A percentile compares a stretch with the other conserved stretches of the same genome.
These are phyloP conservation scores for Pythium dissimile DNA, from an alignment of 352 stramenopile species.

Conservation along the genomic window DNA sequence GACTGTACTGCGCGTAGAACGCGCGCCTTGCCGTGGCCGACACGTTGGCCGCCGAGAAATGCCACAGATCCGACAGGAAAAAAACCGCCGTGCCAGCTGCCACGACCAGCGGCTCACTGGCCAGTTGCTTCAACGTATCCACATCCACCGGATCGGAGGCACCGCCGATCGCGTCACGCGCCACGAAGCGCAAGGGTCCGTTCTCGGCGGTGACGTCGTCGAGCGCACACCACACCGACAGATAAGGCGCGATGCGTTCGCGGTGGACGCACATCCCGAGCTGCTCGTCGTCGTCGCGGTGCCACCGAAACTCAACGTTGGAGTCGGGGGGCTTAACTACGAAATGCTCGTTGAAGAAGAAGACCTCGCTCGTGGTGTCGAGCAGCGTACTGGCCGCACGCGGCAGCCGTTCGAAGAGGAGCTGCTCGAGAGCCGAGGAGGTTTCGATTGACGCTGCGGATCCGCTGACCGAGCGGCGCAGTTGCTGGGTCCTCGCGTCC, in stretches of 20 bases:
- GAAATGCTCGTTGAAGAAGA: constrained; percentile 84
- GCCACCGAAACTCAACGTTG: constrained; percentile 66
- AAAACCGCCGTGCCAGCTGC: constrained; percentile 48
- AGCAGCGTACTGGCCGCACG: constrained; percentile 4
- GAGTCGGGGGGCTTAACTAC: constrained; percentile 61
- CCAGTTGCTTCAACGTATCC: constrained; percentile 7
- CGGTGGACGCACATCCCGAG: constrained; percentile 69
- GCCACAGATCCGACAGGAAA: constrained; percentile 73
- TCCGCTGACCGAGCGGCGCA: background rate
- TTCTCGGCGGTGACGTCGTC: constrained; percentile 51
- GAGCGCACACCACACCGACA: constrained; percentile 68
- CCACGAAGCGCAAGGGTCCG: constrained; percentile 56
- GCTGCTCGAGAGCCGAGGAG: constrained; percentile 8
- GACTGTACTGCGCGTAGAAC: constrained; percentile 75
- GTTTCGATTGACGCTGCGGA: no score
- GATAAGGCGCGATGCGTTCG: constrained; percentile 38
- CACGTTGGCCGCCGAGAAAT: constrained; percentile 59
- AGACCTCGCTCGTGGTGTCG: constrained; percentile 9
- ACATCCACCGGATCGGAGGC: background rate
- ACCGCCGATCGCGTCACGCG: constrained; percentile 9
- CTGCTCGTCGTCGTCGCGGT: constrained; percentile 74
- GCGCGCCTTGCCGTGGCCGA: constrained; percentile 38
- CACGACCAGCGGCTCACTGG: constrained; percentile 28
- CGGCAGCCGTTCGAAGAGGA: constrained; percentile 48
- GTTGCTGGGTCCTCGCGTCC: constrained; percentile 22